Base-by-base conservation (phyloP, 805 yeast species). In the Saccharomyces mikatae region DNA sequence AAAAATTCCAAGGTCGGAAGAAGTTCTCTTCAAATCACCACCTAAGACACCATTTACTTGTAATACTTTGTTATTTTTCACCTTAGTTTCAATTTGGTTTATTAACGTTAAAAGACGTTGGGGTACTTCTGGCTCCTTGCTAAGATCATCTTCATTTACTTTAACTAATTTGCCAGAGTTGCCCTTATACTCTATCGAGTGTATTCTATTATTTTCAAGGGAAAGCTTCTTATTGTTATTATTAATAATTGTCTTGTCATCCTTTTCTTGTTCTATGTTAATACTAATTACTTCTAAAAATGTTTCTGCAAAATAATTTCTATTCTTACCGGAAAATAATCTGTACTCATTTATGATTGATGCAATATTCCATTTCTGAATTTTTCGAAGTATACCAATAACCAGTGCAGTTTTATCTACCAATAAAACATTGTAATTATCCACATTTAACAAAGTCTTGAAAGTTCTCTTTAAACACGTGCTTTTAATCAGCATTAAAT, bases 311-410 rank as follows among this genome's bases (percentile, higher is more conserved):
- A 79, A 81, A 66, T 89, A 90, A 62, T 84, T 89, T 48, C 86
- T 77, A 60, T 86, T 82, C 59, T 80, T 81, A 30, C 89, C 87
- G 22, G 88, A 76, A 68, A 82, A 87, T 8, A 87, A 76, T 52
- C 96, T 75, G 70, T 89, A 94, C 68, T 92, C 98, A 62, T 85
- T 86, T 24, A 90, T 79, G 4, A 92, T 82, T 21, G 95, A 84
- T 26, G 91, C 82, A 65, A 86, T 86, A 61, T 83, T 85, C 98
- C 97, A 92, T 70, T 86, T 86, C 69, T 89, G 94, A 44, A 91
- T 75, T 66, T 86, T 84, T 51, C 99, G 75, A 32, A 94, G 71
- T 2, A 91, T 75, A 0, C 97, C 97, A 10, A 89, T 80, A 21
- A 91, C 76, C 11, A 94, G 81, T 55, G 86, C 84, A 6, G 91